Percentiles rank a stretch among this genome's conserved stretches.
Evolutionary conservation across 495 filamentous ascomycete species (phyloP).

Genomic region (Podospora bellae-mahoneyi): DNA sequence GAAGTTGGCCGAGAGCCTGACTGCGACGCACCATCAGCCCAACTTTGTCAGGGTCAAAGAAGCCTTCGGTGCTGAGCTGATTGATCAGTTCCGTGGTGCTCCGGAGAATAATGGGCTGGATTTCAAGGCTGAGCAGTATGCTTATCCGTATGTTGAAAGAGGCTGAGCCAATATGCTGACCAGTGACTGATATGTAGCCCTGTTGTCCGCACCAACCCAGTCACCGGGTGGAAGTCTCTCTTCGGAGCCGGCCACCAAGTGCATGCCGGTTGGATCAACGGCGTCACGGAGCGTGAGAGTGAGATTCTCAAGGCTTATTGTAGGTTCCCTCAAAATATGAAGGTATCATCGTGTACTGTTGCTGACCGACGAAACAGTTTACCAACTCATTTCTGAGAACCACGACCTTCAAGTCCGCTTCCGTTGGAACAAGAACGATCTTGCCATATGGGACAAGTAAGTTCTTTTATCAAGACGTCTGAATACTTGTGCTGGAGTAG

Average conservation of each 20-base stretch:
- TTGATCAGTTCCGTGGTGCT: constrained; percentile 54
- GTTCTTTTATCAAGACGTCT: neutral
- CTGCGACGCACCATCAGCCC: constrained; percentile 60
- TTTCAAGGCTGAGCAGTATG: constrained; percentile 56
- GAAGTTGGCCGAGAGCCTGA: constrained; percentile 61
- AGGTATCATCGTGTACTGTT: neutral
- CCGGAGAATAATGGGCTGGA: constrained; percentile 62
- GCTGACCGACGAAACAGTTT: constrained; percentile 38
- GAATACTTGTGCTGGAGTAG: neutral
- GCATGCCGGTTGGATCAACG: constrained; percentile 61
- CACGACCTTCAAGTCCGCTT: constrained; percentile 70
- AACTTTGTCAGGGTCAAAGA: constrained; percentile 55
- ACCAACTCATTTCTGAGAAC: constrained; percentile 61
- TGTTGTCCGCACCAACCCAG: constrained; percentile 68
- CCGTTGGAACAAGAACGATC: constrained; percentile 59
- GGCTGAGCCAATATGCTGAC: neutral
- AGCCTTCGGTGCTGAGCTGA: constrained; percentile 53
- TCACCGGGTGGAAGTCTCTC: constrained; percentile 70
- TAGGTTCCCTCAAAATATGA: constrained; percentile 15
- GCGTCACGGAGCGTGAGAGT: constrained; percentile 58
- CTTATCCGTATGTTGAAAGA: neutral
- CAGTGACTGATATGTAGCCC: constrained; percentile 49
- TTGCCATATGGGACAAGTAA: constrained; percentile 68
- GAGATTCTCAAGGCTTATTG: constrained; percentile 58
- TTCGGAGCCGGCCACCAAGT: constrained; percentile 55